phyloP scores from a whole-genome alignment of 176 grass and related monocot species.

The Musa beccarii region DNA sequence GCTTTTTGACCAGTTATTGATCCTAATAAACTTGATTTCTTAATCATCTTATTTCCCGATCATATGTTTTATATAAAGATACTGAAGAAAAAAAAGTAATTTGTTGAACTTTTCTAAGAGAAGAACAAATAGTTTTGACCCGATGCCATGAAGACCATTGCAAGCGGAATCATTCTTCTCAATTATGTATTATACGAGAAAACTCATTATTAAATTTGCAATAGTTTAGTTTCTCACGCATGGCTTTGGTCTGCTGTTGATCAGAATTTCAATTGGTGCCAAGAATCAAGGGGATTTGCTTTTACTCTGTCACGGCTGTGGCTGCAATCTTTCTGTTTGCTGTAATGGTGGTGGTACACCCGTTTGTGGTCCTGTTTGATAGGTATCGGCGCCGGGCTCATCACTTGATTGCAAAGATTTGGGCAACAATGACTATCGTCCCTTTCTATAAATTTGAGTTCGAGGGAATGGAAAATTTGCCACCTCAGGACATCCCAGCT shows the following conservation, averaged over 20 bases:
- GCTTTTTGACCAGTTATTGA: no score
- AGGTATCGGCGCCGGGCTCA: conserved; percentile 56
- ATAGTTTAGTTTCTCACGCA: neutral
- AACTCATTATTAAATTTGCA: neutral
- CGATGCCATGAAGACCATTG: neutral
- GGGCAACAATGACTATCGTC: conserved; percentile 64
- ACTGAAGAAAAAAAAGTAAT: neutral
- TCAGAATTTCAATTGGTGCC: conserved; percentile 51
- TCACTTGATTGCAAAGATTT: conserved; percentile 69
- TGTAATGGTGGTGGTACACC: conserved; percentile 67
- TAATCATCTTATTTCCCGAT: neutral
- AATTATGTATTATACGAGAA: neutral
- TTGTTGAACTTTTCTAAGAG: neutral
- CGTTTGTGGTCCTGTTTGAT: conserved; percentile 67
- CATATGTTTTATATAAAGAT: neutral
- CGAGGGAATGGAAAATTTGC: conserved; percentile 81
- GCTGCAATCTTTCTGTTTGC: conserved; percentile 58
- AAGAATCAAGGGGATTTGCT: conserved; percentile 64
- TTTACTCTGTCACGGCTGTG: conserved; percentile 60
- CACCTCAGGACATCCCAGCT: conserved; percentile 42
- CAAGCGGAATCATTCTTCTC: neutral
- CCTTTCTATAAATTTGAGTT: conserved; percentile 91
- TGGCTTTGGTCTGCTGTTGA: conserved; percentile 13
- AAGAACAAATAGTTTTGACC: neutral
- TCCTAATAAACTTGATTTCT: neutral